These are phyloP conservation scores for Phanerodontia chrysosporium DNA, from an alignment of 768 basidiomycete species.

Conservation along the genomic window DNA sequence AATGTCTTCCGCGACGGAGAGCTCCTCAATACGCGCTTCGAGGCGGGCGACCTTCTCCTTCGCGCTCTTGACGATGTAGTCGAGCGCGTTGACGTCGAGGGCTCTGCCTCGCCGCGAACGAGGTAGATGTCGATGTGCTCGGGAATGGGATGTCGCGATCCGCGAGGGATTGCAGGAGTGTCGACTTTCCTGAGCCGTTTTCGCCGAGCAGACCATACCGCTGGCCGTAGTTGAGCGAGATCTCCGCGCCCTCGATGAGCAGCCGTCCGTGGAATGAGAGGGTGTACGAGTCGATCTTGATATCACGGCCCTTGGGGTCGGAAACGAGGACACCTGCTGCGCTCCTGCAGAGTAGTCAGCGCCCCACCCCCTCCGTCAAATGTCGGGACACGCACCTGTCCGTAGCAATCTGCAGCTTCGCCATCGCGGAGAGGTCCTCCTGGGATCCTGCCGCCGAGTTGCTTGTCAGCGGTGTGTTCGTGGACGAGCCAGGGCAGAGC, in stretches of 20 bases:
- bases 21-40: slow-evolving; percentile 90
- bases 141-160: slow-evolving; percentile 97
- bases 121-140: slow-evolving; percentile 97
- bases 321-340: slow-evolving; percentile 91
- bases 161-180: slow-evolving; percentile 92
- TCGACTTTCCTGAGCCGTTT: slow-evolving; percentile 99
- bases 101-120: slow-evolving; percentile 93
- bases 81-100: slow-evolving; percentile 91
- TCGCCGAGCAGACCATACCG: slow-evolving; percentile 94
- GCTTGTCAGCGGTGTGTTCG: slow-evolving; percentile 80
- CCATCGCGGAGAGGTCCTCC: slow-evolving; percentile 84
- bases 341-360: slow-evolving; percentile 51
- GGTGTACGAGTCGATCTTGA: slow-evolving; percentile 95
- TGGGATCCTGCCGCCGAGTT: slow-evolving; percentile 73
- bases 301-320: slow-evolving; percentile 88
- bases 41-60: slow-evolving; percentile 89
- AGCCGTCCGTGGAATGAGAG: slow-evolving; percentile 96
- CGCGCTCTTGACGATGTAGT: slow-evolving; percentile 93
- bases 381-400: slow-evolving; percentile 64
- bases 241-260: slow-evolving; percentile 64
- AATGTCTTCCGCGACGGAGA: slow-evolving; percentile 83
- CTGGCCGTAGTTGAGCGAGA: slow-evolving; percentile 85
- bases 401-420: slow-evolving; percentile 83
- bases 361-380: background rate
- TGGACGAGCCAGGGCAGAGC: slow-evolving; percentile 58